phyloP scores from a whole-genome alignment of 768 basidiomycete species.

The Termitomyces sp. region DNA sequence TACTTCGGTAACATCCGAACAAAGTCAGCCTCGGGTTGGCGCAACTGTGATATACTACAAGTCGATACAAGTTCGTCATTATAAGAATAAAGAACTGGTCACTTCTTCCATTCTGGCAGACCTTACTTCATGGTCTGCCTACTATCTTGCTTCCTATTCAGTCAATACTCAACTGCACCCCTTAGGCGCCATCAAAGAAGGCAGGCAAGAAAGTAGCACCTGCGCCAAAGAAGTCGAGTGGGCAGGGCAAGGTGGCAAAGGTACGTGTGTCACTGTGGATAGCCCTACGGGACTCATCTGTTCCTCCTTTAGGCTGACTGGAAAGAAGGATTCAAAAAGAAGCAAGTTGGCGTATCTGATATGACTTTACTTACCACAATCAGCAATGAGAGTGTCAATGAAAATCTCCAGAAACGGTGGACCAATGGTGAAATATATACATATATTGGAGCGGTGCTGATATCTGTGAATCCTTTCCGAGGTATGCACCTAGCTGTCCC shows the following conservation, averaged over 20 bases:
- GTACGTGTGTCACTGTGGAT: constrained; percentile 30
- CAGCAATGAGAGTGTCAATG: constrained; percentile 96
- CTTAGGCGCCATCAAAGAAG: constrained; percentile 83
- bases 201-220: constrained; percentile 78
- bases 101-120: neutral
- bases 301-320: constrained; percentile 78
- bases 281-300: constrained; percentile 8
- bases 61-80: neutral
- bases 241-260: constrained; percentile 69
- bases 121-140: constrained; percentile 12
- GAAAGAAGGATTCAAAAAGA: constrained; percentile 99
- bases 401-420: constrained; percentile 96
- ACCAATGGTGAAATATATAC: constrained; percentile 96
- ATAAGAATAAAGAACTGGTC: neutral
- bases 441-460: constrained; percentile 96
- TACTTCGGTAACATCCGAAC: neutral
- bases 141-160: neutral
- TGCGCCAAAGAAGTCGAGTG: constrained; percentile 58
- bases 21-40: neutral
- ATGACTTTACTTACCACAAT: constrained; percentile 98
- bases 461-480: constrained; percentile 99
- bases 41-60: neutral
- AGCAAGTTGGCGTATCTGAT: constrained; percentile 95
- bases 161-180: neutral
- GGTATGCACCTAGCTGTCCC: constrained; percentile 39